Evolutionary conservation across 2,329 filamentous ascomycete genomes (phyloP).

Genomic region (Fusarium sp.): DNA sequence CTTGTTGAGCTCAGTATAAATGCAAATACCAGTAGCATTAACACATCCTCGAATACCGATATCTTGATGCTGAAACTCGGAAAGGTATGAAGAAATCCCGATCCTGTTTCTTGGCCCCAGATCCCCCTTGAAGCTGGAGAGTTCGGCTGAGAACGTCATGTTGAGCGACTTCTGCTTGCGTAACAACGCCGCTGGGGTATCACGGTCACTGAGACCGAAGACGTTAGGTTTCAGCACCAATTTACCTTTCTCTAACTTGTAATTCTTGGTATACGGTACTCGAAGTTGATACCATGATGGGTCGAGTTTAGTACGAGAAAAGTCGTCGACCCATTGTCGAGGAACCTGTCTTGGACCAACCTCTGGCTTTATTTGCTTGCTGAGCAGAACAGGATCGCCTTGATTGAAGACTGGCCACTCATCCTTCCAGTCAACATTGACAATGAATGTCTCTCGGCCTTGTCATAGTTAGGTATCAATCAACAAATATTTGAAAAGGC

Average conservation of each 20-base stretch:
- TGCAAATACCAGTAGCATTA: not conserved
- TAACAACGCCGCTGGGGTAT: not conserved
- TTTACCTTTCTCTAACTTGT: not conserved
- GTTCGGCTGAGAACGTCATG: not conserved
- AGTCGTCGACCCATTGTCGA: not conserved
- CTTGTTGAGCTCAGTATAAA: not conserved
- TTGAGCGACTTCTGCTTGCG: not conserved
- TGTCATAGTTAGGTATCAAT: rapidly evolving
- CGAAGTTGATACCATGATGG: not conserved
- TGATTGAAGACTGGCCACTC: not conserved
- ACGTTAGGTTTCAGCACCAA: not conserved
- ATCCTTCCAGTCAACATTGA: not conserved
- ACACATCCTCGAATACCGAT: not conserved
- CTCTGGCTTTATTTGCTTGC: not conserved
- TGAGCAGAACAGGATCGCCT: not conserved
- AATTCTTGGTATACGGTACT: not conserved
- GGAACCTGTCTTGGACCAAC: not conserved
- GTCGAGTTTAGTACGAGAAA: not conserved
- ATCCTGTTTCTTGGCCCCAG: not conserved
- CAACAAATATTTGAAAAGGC: rapidly evolving
- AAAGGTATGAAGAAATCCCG: not conserved
- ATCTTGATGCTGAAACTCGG: not conserved
- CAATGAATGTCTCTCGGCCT: not conserved
- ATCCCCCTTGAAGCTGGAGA: not conserved
- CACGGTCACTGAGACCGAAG: not conserved